Percentiles rank a stretch among this genome's conserved stretches.
phyloP scores from a whole-genome alignment of 257 asterid genomes.

The Mitragyna speciosa region DNA sequence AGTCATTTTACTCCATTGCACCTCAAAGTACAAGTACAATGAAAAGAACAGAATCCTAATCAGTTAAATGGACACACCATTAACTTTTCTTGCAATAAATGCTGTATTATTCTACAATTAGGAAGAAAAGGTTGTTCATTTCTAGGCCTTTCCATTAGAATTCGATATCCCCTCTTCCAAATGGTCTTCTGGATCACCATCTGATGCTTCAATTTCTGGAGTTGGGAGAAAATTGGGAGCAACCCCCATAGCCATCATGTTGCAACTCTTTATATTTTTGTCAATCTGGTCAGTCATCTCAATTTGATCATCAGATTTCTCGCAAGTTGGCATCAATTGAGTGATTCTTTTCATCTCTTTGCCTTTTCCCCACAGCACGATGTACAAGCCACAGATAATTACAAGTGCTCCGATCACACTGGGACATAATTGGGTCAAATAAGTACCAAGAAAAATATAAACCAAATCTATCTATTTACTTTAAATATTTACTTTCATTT shows the following conservation, averaged over 20 bases:
- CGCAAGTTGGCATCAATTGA: conserved; percentile 29
- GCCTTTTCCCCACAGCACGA: conserved; percentile 68
- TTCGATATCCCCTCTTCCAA: conserved; percentile 2
- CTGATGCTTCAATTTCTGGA: neutral
- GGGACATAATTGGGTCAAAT: neutral
- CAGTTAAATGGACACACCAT: no score
- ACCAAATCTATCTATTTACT: no score
- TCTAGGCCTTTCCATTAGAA: neutral
- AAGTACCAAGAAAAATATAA: neutral
- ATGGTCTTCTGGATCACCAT: neutral
- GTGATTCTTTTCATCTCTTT: conserved; percentile 44
- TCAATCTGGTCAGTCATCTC: neutral
- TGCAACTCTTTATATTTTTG: conserved; percentile 13
- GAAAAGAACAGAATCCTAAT: no score
- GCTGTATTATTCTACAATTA: no score
- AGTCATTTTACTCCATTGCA: no score
- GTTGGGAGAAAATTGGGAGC: neutral
- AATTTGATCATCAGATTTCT: neutral
- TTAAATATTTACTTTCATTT: no score
- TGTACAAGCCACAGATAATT: conserved; percentile 52
- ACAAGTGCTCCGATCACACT: conserved; percentile 62
- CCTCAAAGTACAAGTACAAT: no score
- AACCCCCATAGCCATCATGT: neutral
- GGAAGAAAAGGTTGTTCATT: neutral
- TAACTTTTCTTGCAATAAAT: no score